Evolutionary conservation across 2,329 filamentous ascomycete genomes (phyloP).

Genomic region (Rhexocercosporidium sp.): DNA sequence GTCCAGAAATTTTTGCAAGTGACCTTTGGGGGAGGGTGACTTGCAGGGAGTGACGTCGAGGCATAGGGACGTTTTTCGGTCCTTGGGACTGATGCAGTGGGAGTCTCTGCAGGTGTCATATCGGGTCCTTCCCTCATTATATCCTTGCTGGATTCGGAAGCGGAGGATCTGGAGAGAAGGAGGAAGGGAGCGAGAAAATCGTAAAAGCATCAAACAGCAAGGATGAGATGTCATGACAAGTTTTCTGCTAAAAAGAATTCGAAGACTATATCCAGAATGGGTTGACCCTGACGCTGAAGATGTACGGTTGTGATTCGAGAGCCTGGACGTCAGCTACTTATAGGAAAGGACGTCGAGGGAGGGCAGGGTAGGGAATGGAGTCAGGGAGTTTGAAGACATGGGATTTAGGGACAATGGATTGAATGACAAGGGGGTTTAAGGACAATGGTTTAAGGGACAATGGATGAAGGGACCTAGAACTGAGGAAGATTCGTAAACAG

Average conservation of each 20-base stretch:
- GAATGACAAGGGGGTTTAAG: not conserved
- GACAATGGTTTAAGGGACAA: not conserved
- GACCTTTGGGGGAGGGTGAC: not conserved
- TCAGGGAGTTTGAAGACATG: not conserved
- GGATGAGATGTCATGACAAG: not conserved
- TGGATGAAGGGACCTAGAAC: not conserved
- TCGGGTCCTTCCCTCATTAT: not conserved
- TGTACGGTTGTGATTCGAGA: constrained; percentile 1
- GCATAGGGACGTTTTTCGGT: not conserved
- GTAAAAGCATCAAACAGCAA: not conserved
- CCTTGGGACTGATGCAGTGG: not conserved
- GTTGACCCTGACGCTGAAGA: not conserved
- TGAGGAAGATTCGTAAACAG: not conserved
- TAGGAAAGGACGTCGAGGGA: not conserved
- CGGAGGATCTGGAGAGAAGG: not conserved
- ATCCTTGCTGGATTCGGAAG: not conserved
- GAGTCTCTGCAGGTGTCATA: not conserved
- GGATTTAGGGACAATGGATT: not conserved
- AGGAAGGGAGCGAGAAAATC: not conserved
- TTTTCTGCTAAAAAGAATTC: not conserved
- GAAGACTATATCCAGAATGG: not conserved
- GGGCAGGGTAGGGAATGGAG: not conserved
- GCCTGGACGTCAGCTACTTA: constrained; percentile 1
- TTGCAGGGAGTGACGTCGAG: not conserved
- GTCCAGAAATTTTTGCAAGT: not conserved